These are phyloP conservation scores for Sordariomycetes sp. DNA, from an alignment of 2,329 filamentous ascomycete genomes.

Conservation along the genomic window DNA sequence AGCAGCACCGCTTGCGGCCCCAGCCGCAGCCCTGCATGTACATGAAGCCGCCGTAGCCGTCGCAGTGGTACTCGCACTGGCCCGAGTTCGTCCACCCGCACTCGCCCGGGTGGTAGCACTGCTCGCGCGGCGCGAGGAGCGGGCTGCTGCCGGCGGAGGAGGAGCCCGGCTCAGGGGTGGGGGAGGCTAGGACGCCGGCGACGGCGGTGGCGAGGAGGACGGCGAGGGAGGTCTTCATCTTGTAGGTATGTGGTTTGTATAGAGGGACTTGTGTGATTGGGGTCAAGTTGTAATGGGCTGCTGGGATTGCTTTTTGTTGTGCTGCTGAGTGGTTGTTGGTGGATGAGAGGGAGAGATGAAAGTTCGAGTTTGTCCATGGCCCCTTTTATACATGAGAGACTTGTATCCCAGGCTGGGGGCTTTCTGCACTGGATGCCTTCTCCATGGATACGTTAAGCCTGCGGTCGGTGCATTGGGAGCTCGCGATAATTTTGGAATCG, in stretches of 20 bases:
- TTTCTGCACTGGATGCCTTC: too few species aligned
- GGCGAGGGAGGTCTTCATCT: conserved; percentile 4
- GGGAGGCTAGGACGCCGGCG: background rate
- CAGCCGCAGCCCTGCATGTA: background rate
- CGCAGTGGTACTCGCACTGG: background rate
- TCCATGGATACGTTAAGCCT: too few species aligned
- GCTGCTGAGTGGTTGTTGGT: too few species aligned
- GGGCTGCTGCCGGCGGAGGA: background rate
- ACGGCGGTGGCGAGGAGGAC: background rate
- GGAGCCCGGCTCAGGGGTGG: background rate
- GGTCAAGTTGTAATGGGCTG: too few species aligned
- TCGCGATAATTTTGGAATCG: too few species aligned
- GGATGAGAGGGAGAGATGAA: too few species aligned
- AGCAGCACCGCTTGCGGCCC: background rate
- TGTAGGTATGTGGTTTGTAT: background rate
- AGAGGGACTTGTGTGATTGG: too few species aligned
- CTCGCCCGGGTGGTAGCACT: background rate
- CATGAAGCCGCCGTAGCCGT: background rate
- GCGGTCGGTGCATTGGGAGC: too few species aligned
- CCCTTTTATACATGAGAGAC: too few species aligned
- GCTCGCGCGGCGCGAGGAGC: background rate
- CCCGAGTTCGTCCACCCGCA: background rate
- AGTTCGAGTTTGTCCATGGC: too few species aligned
- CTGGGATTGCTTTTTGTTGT: too few species aligned
- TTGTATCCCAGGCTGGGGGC: too few species aligned